Evolutionary conservation across 495 filamentous ascomycete species (phyloP).

Genomic region (Aspergillus sclerotiicarbonarius): DNA sequence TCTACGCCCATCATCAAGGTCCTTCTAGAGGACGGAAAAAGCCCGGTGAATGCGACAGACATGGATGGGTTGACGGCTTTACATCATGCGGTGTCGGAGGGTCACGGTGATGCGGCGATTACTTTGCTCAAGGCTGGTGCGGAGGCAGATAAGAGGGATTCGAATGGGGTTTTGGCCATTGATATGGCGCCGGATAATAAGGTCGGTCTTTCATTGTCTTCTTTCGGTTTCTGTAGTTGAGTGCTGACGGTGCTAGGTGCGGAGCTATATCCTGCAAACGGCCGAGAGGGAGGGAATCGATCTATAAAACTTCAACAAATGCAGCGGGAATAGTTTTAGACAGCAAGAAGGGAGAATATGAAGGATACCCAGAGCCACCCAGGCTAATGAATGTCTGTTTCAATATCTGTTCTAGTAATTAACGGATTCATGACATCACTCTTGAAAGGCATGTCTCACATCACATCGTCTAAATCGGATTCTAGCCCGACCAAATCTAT

Average conservation of each 20-base stretch:
- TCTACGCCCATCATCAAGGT: conserved; percentile 80
- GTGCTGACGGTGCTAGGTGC: conserved; percentile 47
- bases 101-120: conserved; percentile 86
- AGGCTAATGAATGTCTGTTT: conserved; percentile 1
- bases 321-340: not conserved
- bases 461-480: conserved; percentile 16
- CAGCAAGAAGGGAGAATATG: not conserved
- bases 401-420: conserved; percentile 3
- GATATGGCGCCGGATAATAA: conserved; percentile 81
- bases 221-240: conserved; percentile 9
- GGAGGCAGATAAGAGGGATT: conserved; percentile 74
- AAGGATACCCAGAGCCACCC: conserved; percentile 8
- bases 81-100: conserved; percentile 92
- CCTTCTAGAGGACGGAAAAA: conserved; percentile 69
- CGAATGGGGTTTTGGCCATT: conserved; percentile 69
- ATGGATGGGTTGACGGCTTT: conserved; percentile 77
- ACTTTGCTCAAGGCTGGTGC: conserved; percentile 80
- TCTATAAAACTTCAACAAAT: conserved; percentile 19
- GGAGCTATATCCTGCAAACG: conserved; percentile 72
- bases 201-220: conserved; percentile 37
- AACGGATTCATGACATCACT: not conserved
- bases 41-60: conserved; percentile 87
- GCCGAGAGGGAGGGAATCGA: conserved; percentile 88
- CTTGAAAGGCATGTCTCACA: conserved; percentile 10
- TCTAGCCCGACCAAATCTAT: conserved; percentile 12